A percentile compares a stretch with the other conserved stretches of the same genome.
Evolutionary conservation across 148 eudicot genomes (phyloP).

Genomic region (Cornus florida): DNA sequence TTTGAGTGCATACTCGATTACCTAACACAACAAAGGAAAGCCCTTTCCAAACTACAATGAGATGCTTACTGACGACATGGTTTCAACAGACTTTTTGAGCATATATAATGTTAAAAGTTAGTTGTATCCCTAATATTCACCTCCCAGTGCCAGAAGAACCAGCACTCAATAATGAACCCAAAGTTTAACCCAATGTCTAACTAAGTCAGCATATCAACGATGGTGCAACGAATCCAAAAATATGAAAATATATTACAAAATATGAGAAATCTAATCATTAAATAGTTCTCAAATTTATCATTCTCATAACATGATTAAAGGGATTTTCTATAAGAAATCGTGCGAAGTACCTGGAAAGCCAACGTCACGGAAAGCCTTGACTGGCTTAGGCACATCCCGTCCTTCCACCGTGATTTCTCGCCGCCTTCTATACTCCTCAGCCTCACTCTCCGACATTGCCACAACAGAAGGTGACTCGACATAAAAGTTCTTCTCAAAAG

Average conservation of each 20-base stretch:
- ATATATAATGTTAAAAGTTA: too few relatives aligned
- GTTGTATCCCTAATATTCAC: too few relatives aligned
- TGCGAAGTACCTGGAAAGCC: conserved; percentile 79
- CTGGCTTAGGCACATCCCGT: conserved; percentile 88
- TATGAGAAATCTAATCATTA: background rate
- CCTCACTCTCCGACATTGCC: conserved; percentile 77
- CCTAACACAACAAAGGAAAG: too few relatives aligned
- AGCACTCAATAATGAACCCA: background rate
- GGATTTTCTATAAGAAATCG: background rate
- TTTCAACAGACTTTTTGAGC: too few relatives aligned
- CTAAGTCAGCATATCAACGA: background rate
- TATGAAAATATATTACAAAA: too few relatives aligned
- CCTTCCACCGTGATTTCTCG: conserved; percentile 95
- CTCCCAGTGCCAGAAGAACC: too few relatives aligned
- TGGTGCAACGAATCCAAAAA: background rate
- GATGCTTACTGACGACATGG: too few relatives aligned
- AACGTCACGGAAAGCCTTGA: conserved; percentile 61
- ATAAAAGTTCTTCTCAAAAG: conserved; percentile 94
- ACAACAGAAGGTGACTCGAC: conserved; percentile 64
- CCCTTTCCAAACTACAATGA: too few relatives aligned
- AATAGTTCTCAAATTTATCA: background rate
- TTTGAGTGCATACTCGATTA: background rate
- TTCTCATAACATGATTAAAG: background rate
- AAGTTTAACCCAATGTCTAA: background rate
- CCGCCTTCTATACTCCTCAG: conserved; percentile 62